Conservation (phyloP, 257 asterid species). For the Solanum ossicruentum region DNA sequence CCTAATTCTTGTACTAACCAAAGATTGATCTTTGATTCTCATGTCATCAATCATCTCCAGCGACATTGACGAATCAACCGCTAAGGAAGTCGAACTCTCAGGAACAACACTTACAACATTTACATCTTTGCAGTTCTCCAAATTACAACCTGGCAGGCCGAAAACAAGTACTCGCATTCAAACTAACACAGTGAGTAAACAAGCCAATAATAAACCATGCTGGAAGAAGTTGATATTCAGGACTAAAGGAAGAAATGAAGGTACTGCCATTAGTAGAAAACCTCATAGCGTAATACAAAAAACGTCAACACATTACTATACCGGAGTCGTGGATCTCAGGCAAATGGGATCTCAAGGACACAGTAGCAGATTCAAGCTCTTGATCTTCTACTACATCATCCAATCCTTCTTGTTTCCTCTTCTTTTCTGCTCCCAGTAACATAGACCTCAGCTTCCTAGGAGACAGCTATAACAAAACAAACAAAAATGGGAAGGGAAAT, state of each 20-base stretch:
- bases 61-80: conserved; percentile 1
- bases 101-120: conserved; percentile 20
- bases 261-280: neutral
- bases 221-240: neutral
- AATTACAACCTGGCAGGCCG: neutral
- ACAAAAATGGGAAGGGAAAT: neutral
- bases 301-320: neutral
- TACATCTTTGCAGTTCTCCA: conserved; percentile 25
- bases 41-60: conserved; percentile 5
- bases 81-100: conserved; percentile 8
- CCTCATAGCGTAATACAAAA: neutral
- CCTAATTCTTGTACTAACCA: conserved; percentile 8
- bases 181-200: neutral
- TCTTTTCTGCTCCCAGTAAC: conserved; percentile 11
- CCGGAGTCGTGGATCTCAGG: conserved; percentile 24
- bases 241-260: neutral
- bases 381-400: conserved; percentile 9
- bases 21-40: conserved; percentile 17
- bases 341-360: conserved; percentile 23
- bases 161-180: neutral
- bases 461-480: conserved; percentile 7
- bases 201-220: neutral
- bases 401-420: conserved; percentile 1
- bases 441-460: conserved; percentile 24
- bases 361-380: conserved; percentile 13